Percentiles rank a stretch among this genome's conserved stretches.
These are phyloP conservation scores for Ambispora gerdemannii DNA, from an alignment of 192 early-diverging fungal species.

Conservation along the genomic window DNA sequence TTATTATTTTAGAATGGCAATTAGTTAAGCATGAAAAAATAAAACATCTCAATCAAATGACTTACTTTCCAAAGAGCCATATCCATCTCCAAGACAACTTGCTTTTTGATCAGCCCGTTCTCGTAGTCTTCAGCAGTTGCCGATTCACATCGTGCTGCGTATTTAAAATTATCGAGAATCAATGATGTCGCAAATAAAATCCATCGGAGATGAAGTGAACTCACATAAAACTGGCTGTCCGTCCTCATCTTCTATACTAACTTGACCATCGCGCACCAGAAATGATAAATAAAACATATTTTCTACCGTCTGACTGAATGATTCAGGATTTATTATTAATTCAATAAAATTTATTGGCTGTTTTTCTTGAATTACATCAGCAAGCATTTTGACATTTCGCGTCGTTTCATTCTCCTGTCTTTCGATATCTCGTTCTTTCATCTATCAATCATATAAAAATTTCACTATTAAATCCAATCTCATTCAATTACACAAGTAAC, in stretches of 20 bases:
- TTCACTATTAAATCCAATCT: too few species aligned
- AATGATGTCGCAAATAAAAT: neutral
- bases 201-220: neutral
- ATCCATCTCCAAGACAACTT: constrained; percentile 74
- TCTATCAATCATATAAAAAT: too few species aligned
- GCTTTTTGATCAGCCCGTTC: constrained; percentile 64
- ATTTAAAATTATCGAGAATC: too few species aligned
- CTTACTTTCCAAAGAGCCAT: constrained; percentile 64
- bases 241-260: constrained; percentile 65
- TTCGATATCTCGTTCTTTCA: constrained; percentile 69
- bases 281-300: constrained; percentile 97
- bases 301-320: constrained; percentile 91
- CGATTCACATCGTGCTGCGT: constrained; percentile 55
- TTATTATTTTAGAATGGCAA: too few species aligned
- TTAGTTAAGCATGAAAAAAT: too few species aligned
- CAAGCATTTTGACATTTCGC: constrained; percentile 69
- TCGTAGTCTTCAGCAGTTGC: constrained; percentile 70
- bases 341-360: constrained; percentile 74
- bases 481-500: too few species aligned
- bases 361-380: constrained; percentile 51
- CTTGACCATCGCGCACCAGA: constrained; percentile 84
- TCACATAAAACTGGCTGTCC: constrained; percentile 60
- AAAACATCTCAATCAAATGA: neutral
- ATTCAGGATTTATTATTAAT: constrained; percentile 85
- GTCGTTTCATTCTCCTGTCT: constrained; percentile 87